Conservation (phyloP, 1,284 basidiomycete species). For the Boletus semigastroideus region DNA sequence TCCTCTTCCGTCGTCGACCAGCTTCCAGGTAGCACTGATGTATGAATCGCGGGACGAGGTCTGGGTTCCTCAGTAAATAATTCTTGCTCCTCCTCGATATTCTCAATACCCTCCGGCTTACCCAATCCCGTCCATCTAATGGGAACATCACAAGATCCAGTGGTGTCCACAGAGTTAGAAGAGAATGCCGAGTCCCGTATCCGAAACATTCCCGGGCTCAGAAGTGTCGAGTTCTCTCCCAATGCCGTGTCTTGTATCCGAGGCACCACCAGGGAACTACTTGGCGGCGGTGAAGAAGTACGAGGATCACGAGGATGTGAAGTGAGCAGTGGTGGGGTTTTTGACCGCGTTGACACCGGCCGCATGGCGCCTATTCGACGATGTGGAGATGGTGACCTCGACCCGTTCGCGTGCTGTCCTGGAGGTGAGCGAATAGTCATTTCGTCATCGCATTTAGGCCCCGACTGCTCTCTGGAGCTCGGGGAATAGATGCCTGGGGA, state of each 20-base stretch:
- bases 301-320: slow-evolving; percentile 31
- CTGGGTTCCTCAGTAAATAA: slow-evolving; percentile 25
- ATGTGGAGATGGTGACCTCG: slow-evolving; percentile 33
- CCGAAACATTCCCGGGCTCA: slow-evolving; percentile 47
- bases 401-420: slow-evolving; percentile 12
- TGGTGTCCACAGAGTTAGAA: slow-evolving; percentile 38
- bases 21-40: slow-evolving; percentile 30
- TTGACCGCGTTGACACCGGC: slow-evolving; percentile 33
- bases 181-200: slow-evolving; percentile 55
- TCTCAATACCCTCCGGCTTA: slow-evolving; percentile 33
- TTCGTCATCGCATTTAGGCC: slow-evolving; percentile 15
- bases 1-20: slow-evolving; percentile 34
- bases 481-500: slow-evolving; percentile 20
- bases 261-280: slow-evolving; percentile 13
- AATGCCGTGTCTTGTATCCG: slow-evolving; percentile 21
- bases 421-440: slow-evolving; percentile 14
- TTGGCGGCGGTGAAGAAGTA: slow-evolving; percentile 22
- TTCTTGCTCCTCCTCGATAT: slow-evolving; percentile 33
- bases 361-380: slow-evolving; percentile 27
- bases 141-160: slow-evolving; percentile 45
- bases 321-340: slow-evolving; percentile 34
- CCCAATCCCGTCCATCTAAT: slow-evolving; percentile 53
- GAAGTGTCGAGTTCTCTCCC: slow-evolving; percentile 36
- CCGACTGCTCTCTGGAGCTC: slow-evolving; percentile 9
- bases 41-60: slow-evolving; percentile 10